These are phyloP conservation scores for Aristolochia contorta DNA, from an alignment of 164 flowering plant species.

Conservation along the genomic window DNA sequence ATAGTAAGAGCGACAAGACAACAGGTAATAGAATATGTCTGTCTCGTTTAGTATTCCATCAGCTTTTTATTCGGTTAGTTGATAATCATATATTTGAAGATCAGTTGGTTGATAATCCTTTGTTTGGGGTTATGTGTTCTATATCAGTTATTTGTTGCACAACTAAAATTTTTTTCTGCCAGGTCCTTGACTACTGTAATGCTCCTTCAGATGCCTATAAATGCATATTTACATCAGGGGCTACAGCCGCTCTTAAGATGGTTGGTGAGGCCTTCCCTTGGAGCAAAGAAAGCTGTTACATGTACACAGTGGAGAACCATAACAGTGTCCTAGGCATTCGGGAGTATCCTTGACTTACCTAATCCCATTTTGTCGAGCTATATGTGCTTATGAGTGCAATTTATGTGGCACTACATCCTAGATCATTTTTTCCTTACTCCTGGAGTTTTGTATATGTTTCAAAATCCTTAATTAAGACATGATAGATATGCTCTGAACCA, in stretches of 20 bases:
- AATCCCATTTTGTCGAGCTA: background rate
- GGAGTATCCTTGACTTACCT: slow-evolving; percentile 64
- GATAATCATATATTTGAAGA: background rate
- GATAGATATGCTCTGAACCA: slow-evolving; percentile 69
- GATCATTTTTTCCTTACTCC: background rate
- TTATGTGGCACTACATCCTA: background rate
- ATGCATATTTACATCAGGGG: slow-evolving; percentile 95
- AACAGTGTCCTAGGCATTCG: slow-evolving; percentile 96
- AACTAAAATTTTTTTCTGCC: slow-evolving; percentile 4
- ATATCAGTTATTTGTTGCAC: background rate
- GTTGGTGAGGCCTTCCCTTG: slow-evolving; percentile 96
- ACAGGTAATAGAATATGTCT: slow-evolving; percentile 32
- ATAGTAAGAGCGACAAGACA: slow-evolving; percentile 56
- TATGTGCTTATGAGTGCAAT: no score
- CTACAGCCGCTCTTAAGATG: slow-evolving; percentile 82
- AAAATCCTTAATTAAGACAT: slow-evolving; percentile 18
- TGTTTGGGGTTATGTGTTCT: background rate
- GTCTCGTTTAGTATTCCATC: background rate
- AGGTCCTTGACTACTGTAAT: slow-evolving; percentile 80
- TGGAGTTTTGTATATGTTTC: background rate
- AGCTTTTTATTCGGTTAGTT: background rate
- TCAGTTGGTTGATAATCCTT: background rate
- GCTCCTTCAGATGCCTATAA: slow-evolving; percentile 76
- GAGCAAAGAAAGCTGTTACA: slow-evolving; percentile 60
- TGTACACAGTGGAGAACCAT: slow-evolving; percentile 94